A percentile compares a stretch with the other conserved stretches of the same genome.
Conservation (phyloP, 139 green algal species). For the Asterochloris sp. region DNA sequence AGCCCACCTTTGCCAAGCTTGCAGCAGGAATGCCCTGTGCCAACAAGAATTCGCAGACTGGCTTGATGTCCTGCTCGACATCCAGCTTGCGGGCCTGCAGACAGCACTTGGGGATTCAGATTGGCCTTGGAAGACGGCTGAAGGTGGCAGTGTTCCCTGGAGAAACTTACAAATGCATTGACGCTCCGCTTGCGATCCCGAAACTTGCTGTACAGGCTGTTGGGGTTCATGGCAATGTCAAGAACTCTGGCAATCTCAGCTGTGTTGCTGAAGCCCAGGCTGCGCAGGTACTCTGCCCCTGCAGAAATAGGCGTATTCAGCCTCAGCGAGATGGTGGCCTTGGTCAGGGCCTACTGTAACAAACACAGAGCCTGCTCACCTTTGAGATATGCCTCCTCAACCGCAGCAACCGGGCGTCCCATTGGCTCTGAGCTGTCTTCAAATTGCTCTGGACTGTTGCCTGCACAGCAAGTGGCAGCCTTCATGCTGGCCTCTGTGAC, state of each 20-base stretch:
- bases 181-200: constrained; percentile 31
- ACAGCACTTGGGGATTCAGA: neutral
- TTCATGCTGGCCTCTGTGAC: too few relatives aligned
- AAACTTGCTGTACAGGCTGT: constrained; percentile 60
- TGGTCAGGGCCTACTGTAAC: too few relatives aligned
- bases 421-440: too few relatives aligned
- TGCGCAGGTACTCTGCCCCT: constrained; percentile 27
- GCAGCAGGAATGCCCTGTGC: constrained; percentile 30
- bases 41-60: constrained; percentile 51
- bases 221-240: constrained; percentile 79
- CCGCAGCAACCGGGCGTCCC: too few relatives aligned
- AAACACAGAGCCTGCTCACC: too few relatives aligned
- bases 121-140: neutral
- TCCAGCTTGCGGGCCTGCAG: constrained; percentile 48
- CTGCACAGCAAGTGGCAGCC: too few relatives aligned
- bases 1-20: constrained; percentile 33
- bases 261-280: constrained; percentile 48
- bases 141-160: neutral
- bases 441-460: too few relatives aligned
- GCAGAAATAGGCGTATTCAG: neutral
- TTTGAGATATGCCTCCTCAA: too few relatives aligned
- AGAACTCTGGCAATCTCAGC: constrained; percentile 63
- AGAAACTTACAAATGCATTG: constrained; percentile 25
- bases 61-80: constrained; percentile 57
- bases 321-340: too few relatives aligned